Evolutionary conservation across 2,329 filamentous ascomycete species (phyloP).

Genomic region (Tympanopsis confertula): DNA sequence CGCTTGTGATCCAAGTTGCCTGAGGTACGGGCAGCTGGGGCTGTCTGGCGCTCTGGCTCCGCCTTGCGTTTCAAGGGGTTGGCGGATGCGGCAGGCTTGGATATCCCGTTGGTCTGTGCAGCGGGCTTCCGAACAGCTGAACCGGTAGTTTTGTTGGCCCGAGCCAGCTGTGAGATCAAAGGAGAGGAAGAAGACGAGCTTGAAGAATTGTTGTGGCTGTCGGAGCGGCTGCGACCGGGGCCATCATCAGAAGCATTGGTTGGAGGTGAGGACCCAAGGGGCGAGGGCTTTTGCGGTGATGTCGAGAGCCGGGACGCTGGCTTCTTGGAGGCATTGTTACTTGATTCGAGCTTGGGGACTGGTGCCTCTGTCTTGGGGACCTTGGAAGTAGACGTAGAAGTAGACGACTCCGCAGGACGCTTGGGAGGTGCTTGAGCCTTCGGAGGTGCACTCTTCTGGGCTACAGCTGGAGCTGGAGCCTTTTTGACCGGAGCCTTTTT

Average conservation of each 20-base stretch:
- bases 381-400: background rate
- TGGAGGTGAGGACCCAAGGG: conserved; percentile 47
- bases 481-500: background rate
- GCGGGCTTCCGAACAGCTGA: conserved; percentile 9
- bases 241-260: conserved; percentile 47
- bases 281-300: conserved; percentile 49
- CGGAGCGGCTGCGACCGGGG: conserved; percentile 25
- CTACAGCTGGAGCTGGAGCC: background rate
- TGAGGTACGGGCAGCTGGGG: conserved; percentile 3
- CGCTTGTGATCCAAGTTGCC: background rate
- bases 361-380: background rate
- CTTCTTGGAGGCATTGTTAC: conserved; percentile 16
- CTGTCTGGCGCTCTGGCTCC: conserved; percentile 16
- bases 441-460: background rate
- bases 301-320: conserved; percentile 24
- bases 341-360: background rate
- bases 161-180: conserved; percentile 22
- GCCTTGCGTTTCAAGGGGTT: conserved; percentile 27
- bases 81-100: conserved; percentile 10
- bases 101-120: conserved; percentile 13
- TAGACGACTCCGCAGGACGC: too few relatives aligned
- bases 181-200: conserved; percentile 32
- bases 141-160: conserved; percentile 9
- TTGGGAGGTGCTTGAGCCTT: background rate
- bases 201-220: conserved; percentile 19